phyloP scores from a whole-genome alignment of 1,284 basidiomycete genomes.

The Abortiporus biennis region DNA sequence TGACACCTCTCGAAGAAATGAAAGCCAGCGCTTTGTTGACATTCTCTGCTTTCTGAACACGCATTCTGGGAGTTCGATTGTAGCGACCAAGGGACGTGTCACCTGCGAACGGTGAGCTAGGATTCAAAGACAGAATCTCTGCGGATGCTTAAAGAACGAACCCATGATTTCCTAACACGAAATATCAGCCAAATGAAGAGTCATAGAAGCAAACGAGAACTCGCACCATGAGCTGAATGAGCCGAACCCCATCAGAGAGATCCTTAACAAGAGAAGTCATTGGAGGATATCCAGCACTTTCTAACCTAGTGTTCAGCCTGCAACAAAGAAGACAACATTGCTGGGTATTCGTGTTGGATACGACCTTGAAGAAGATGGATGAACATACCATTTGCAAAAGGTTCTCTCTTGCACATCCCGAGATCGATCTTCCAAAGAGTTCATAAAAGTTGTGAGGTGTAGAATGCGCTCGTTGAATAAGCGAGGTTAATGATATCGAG shows the following conservation, averaged over 20 bases:
- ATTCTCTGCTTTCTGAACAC: slow-evolving; percentile 97
- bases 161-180: slow-evolving; percentile 96
- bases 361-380: not conserved
- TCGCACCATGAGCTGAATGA: slow-evolving; percentile 88
- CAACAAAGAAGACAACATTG: slow-evolving; percentile 4
- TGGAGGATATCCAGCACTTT: slow-evolving; percentile 78
- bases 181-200: slow-evolving; percentile 3
- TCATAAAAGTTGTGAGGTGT: too few relatives aligned
- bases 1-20: slow-evolving; percentile 91
- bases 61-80: slow-evolving; percentile 85
- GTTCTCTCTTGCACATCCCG: slow-evolving; percentile 69
- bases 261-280: slow-evolving; percentile 90
- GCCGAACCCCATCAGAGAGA: slow-evolving; percentile 90
- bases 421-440: slow-evolving; percentile 56
- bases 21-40: slow-evolving; percentile 95
- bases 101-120: slow-evolving; percentile 37
- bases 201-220: not conserved
- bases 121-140: not conserved
- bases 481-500: too few relatives aligned
- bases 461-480: too few relatives aligned
- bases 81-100: slow-evolving; percentile 89
- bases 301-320: slow-evolving; percentile 94
- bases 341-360: not conserved
- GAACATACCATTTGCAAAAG: slow-evolving; percentile 79
- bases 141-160: slow-evolving; percentile 26